Percentiles rank a stretch among this genome's conserved stretches.
These are phyloP conservation scores for Blumeria hordei DNA, from an alignment of 2,329 filamentous ascomycete species.

Conservation along the genomic window DNA sequence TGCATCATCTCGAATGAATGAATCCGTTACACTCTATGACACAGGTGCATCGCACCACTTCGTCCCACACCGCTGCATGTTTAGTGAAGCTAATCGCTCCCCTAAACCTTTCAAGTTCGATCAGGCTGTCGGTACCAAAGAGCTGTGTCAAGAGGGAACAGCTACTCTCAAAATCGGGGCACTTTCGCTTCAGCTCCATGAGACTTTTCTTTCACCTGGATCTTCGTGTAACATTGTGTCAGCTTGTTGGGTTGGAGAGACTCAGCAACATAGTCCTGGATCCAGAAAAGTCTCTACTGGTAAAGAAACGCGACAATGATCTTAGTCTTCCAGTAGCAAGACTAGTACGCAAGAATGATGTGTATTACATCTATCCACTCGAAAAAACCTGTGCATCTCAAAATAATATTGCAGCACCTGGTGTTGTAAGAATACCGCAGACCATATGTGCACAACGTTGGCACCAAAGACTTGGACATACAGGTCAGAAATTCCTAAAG, in stretches of 20 bases:
- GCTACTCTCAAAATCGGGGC: neutral
- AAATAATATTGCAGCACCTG: neutral
- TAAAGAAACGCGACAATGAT: neutral
- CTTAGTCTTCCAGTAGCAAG: neutral
- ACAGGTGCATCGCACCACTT: neutral
- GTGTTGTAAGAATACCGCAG: neutral
- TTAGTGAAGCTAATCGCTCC: neutral
- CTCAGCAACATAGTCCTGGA: neutral
- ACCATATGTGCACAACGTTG: neutral
- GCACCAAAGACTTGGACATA: neutral
- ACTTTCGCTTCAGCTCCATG: neutral
- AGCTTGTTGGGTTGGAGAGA: neutral
- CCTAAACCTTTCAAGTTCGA: neutral
- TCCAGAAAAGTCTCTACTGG: neutral
- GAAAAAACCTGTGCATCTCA: neutral
- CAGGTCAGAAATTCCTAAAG: neutral
- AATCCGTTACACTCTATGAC: too few species aligned
- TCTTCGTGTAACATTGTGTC: neutral
- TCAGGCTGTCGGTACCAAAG: neutral
- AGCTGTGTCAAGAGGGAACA: neutral
- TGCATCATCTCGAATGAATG: too few species aligned
- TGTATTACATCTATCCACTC: neutral
- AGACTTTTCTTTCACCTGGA: neutral
- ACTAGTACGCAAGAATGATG: neutral
- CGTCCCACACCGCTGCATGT: neutral